Conservation (phyloP, 2,329 filamentous ascomycete genomes). For the Elsinoe necatrix region DNA sequence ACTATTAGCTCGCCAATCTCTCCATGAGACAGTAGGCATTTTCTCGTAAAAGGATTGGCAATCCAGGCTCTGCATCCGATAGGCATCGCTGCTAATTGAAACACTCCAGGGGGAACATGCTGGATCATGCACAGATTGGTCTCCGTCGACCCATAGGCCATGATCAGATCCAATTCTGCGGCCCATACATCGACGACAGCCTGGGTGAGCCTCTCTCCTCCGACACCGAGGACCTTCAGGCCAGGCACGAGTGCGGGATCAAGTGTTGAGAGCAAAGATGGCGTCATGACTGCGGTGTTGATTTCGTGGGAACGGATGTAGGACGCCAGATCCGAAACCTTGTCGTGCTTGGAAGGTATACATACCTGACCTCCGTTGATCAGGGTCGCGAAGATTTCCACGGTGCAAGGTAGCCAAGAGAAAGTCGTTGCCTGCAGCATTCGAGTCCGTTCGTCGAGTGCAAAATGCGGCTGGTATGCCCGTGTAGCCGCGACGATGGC, state of each 20-base stretch:
- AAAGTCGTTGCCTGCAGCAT: constrained; percentile 8
- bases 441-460: background rate
- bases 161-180: background rate
- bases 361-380: background rate
- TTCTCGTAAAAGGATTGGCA: background rate
- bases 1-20: constrained; percentile 3
- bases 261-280: background rate
- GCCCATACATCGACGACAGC: background rate
- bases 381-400: constrained; percentile 5
- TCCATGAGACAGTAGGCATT: background rate
- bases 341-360: constrained; percentile 2
- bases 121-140: constrained; percentile 1
- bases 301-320: background rate
- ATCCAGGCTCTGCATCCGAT: constrained; percentile 3
- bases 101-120: background rate
- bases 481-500: background rate
- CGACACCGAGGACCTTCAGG: constrained; percentile 1
- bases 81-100: background rate
- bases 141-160: constrained; percentile 5
- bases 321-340: background rate
- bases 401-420: background rate
- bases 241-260: background rate
- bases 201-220: constrained; percentile 3
- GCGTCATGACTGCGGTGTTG: constrained; percentile 6
- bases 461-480: background rate